Percentiles rank a stretch among this genome's conserved stretches.
phyloP scores from a whole-genome alignment of 1,284 basidiomycete species.

The Cutaneotrichosporon arboriforme region DNA sequence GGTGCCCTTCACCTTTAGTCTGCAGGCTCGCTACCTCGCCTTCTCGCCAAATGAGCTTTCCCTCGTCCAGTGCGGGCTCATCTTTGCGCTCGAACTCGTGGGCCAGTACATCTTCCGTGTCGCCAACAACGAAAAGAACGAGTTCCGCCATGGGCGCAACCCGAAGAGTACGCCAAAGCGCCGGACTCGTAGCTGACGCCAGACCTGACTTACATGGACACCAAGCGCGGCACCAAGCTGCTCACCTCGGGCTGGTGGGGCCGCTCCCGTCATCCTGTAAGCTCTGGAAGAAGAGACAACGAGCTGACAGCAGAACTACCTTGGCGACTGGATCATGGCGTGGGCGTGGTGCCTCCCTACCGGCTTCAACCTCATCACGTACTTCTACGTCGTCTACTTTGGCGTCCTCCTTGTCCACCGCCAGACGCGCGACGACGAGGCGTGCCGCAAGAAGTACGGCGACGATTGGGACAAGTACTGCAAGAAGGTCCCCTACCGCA shows the following conservation, averaged over 20 bases:
- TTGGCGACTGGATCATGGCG: conserved; percentile 55
- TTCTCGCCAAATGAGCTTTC: conserved; percentile 80
- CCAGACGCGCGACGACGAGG: conserved; percentile 85
- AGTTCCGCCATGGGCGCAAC: conserved; percentile 88
- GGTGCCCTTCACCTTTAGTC: conserved; percentile 91
- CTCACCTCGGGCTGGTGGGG: conserved; percentile 99
- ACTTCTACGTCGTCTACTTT: conserved; percentile 92
- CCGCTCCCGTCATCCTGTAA: conserved; percentile 71
- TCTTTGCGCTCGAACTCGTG: conserved; percentile 63
- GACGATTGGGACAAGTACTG: conserved; percentile 82
- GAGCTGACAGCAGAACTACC: conserved; percentile 56
- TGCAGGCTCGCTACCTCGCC: conserved; percentile 90
- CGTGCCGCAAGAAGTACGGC: conserved; percentile 79
- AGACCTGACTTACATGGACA: conserved; percentile 75
- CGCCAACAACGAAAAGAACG: conserved; percentile 90
- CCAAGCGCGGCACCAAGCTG: conserved; percentile 80
- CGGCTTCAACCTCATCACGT: conserved; percentile 85
- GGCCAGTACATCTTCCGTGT: conserved; percentile 91
- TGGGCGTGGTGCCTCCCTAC: conserved; percentile 82
- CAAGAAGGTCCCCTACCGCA: conserved; percentile 75
- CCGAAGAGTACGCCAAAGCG: conserved; percentile 62
- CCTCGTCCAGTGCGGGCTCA: conserved; percentile 55
- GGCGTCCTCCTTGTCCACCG: conserved; percentile 83
- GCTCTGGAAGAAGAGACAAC: neutral
- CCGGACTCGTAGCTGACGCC: conserved; percentile 1